Conservation (phyloP, 441 rosid genomes). For the Euphorbia schlechtendalii region DNA sequence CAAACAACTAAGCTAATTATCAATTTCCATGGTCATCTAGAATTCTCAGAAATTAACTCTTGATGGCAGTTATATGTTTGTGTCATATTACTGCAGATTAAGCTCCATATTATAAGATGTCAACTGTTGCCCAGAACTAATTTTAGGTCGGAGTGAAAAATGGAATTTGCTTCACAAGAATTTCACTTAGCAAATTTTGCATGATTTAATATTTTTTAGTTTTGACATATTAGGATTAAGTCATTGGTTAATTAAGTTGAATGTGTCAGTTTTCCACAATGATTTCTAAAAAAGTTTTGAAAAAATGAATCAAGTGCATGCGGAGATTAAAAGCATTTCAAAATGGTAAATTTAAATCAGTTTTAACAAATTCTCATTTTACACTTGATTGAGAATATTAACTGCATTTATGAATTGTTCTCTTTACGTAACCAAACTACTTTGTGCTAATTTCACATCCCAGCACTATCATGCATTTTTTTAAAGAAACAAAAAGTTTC, state of each 20-base stretch:
- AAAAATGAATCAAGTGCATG: background rate
- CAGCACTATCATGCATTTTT: background rate
- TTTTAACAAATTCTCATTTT: background rate
- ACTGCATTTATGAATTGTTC: background rate
- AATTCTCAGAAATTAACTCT: background rate
- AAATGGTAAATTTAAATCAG: background rate
- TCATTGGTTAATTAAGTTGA: background rate
- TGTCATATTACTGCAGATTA: too few species aligned
- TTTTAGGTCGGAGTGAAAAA: background rate
- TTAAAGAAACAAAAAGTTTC: background rate
- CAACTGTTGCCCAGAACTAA: background rate
- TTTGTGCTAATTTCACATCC: background rate
- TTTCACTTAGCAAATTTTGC: too few species aligned
- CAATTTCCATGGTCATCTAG: background rate
- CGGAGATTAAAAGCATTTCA: background rate
- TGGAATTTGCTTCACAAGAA: background rate
- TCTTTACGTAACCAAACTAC: background rate
- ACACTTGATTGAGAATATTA: background rate
- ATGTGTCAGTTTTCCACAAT: background rate
- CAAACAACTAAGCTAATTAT: background rate
- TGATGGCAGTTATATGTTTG: too few species aligned
- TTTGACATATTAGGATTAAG: background rate
- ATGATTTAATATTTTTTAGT: too few species aligned
- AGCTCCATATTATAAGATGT: background rate
- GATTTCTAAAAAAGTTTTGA: background rate